Evolutionary conservation across 345 rosid species (phyloP).

Genomic region (Excoecaria cochinchinensis): DNA sequence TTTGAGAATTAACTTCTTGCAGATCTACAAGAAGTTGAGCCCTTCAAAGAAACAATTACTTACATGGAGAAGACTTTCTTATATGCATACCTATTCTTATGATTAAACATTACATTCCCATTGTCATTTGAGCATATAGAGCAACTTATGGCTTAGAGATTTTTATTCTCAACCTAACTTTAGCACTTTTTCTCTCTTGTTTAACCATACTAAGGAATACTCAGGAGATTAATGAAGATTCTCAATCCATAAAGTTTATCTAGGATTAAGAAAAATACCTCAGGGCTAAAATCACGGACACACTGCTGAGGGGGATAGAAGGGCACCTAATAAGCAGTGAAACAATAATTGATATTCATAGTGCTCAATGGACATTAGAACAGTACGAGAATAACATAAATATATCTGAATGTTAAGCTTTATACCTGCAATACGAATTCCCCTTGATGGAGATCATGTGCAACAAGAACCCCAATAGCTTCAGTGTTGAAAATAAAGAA

Average conservation of each 20-base stretch:
- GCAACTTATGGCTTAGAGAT: background rate
- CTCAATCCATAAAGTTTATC: constrained; percentile 5
- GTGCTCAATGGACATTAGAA: constrained; percentile 1
- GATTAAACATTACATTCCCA: background rate
- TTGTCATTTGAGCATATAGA: background rate
- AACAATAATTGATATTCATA: background rate
- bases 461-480: constrained; percentile 92
- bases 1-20: constrained; percentile 69
- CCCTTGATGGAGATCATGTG: constrained; percentile 86
- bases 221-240: background rate
- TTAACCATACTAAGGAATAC: background rate
- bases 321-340: constrained; percentile 55
- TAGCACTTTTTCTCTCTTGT: background rate
- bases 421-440: constrained; percentile 90
- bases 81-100: constrained; percentile 10
- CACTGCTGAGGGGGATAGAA: constrained; percentile 94
- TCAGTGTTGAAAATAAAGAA: constrained; percentile 86
- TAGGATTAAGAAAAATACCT: constrained; percentile 44
- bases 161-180: constrained; percentile 1
- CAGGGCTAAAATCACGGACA: constrained; percentile 62
- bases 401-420: constrained; percentile 3
- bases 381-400: constrained; percentile 6
- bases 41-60: constrained; percentile 37
- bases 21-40: constrained; percentile 62
- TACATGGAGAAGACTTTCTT: constrained; percentile 4